Evolutionary conservation across 2,329 filamentous ascomycete species (phyloP), one percentile per base, ranked within the genome.

Genomic region (Penicillium brasilianum): DNA sequence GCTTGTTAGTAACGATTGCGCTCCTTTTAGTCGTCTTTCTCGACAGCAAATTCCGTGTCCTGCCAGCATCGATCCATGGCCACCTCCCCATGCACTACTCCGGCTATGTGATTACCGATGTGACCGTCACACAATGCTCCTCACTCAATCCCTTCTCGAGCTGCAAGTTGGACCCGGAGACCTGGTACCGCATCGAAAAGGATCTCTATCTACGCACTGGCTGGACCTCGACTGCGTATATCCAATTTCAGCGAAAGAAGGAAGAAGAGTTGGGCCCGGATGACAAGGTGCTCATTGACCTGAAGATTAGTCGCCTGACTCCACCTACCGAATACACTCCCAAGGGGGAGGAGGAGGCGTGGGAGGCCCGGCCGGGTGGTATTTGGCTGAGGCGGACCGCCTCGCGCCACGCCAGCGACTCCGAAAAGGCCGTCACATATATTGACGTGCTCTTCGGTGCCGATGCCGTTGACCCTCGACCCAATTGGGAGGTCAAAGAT

Each of bases 371-470:
- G 28, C 84, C 89, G 0, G 87, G 85, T 1, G 93, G 92, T 2
- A 80, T 97, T 37, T 97, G 93, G 93, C 82, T 97, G 65, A 88
- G 91, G 77, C 84, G 91, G 60, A 90, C 89, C 16, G 82, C 85
- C 32, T 90, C 89, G 73, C 85, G 86, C 65, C 87, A 91, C 70
- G 88, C 90, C 49, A 90, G 88, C 73, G 92, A 96, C 72, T 90
- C 88, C 4, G 87, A 88, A 60, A 84, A 85, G 41, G 89, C 88
- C 16, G 84, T 97, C 53, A 96, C 92, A 0, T 90, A 88, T 4
- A 82, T 97, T 6, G 93, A 97, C 73, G 87, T 97, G 5, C 82
- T 97, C 7, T 97, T 96, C 71, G 93, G 93, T 20, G 88, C 93
- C 20, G 93, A 97, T 74, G 94, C 93, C 10, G 91, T 93, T 34